These are phyloP conservation scores for Radiomyces spectabilis DNA, from an alignment of 192 early-diverging fungal species.

Conservation along the genomic window DNA sequence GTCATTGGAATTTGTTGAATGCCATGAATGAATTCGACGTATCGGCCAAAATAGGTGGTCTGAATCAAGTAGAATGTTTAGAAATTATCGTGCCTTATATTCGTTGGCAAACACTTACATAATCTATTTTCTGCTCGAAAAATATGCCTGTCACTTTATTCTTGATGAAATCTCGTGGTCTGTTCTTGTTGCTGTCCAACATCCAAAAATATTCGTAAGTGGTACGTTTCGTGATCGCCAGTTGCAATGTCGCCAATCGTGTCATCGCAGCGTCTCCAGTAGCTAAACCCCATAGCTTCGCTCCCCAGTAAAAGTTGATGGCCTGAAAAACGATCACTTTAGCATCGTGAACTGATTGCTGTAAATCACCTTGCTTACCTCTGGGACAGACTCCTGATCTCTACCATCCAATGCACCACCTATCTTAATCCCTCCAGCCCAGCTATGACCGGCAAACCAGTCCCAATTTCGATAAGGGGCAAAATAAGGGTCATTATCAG, in stretches of 20 bases:
- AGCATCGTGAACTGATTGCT: not conserved
- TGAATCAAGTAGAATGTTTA: not conserved
- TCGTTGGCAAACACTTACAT: slow-evolving; percentile 21
- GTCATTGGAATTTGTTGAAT: slow-evolving; percentile 36
- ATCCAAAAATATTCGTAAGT: slow-evolving; percentile 30
- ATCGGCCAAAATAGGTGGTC: slow-evolving; percentile 34
- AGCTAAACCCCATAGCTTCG: slow-evolving; percentile 27
- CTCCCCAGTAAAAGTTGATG: slow-evolving; percentile 32
- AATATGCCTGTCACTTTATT: slow-evolving; percentile 30
- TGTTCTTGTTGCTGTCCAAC: slow-evolving; percentile 18
- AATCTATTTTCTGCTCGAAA: slow-evolving; percentile 30
- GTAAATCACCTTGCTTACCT: slow-evolving; percentile 19
- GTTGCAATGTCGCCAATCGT: slow-evolving; percentile 15
- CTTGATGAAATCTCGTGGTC: slow-evolving; percentile 11
- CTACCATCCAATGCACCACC: slow-evolving; percentile 29
- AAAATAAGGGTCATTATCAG: slow-evolving; percentile 36
- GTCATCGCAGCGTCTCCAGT: slow-evolving; percentile 7
- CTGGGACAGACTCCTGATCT: slow-evolving; percentile 32
- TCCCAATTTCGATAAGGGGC: slow-evolving; percentile 49
- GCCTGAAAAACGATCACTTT: slow-evolving; percentile 1
- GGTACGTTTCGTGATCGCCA: slow-evolving; percentile 21
- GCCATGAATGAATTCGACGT: slow-evolving; percentile 28
- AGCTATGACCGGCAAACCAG: slow-evolving; percentile 56
- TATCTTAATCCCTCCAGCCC: slow-evolving; percentile 47
- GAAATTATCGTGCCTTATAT: not conserved